Base-by-base conservation (phyloP, 2,329 filamentous ascomycete genomes). In the Fusarium luffae region DNA sequence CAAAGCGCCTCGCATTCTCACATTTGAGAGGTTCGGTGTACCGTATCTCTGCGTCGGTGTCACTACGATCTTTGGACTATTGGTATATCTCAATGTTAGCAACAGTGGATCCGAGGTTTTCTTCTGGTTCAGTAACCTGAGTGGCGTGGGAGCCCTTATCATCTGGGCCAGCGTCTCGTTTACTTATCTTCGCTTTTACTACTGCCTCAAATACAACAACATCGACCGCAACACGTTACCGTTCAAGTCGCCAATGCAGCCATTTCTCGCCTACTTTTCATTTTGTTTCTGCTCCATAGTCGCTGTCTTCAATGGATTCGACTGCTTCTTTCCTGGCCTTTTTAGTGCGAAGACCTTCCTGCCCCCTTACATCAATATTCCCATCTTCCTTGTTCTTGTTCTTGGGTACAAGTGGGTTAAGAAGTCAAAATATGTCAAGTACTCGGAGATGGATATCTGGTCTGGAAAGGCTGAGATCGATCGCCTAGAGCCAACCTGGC, bases 301-400 rank as follows among this genome's bases (percentile, higher is more conserved):
- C 12, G 87, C 86, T 4, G 78, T 94, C 9, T 90, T 92, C 75
- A 93, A 93, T 75, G 92, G 92, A 2, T 94, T 94, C 77, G 86
- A 89, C 47, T 86, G 91, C 19, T 94, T 95, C 78, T 91, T 90
- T 77, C 86, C 88, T 0, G 80, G 82, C 16, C 83, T 88, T 21
- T 95, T 89, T 85, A 86, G 84, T 23, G 85, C 84, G 0, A 83
- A 84, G 19, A 84, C 83, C 71, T 96, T 96, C 75, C 65, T 90
- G 21, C 86, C 87, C 1, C 84, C 80, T 73, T 93, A 89, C 75
- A 84, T 92, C 77, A 91, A 84, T 18, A 80, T 91, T 1, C 89
- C 84, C 55, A 86, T 85, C 72, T 91, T 92, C 78, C 62, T 89
- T 7, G 79, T 80, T 1, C 79, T 92, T 3, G 92, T 52, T 13